Base-by-base conservation (phyloP, 2,329 filamentous ascomycete genomes). In the Ceratocystiopsis brevicomis region DNA sequence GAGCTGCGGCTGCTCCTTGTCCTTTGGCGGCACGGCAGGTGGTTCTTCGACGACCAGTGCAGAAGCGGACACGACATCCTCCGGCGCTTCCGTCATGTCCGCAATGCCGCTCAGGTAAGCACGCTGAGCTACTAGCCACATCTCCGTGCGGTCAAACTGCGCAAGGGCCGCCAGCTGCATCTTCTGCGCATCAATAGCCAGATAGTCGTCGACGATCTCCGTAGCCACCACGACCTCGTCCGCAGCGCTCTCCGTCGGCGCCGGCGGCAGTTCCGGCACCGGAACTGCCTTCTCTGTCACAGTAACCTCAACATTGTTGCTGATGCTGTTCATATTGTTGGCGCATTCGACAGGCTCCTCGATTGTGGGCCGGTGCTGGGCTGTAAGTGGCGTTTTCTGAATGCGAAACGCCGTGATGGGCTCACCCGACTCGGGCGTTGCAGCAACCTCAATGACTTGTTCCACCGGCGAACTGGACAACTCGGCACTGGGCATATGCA, bases 111-210 rank as follows among this genome's bases (percentile, higher is more conserved):
- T 69, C 45, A 88, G 69, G 52, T 92, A 90, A 14, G 76, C 69
- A 45, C 77, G 77, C 58, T 96, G 88, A 9, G 85, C 81, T 52
- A 76, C 66, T 30, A 96, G 71, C 88, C 88, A 96, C 38, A 83
- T 61, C 53, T 82, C 79, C 5, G 88, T 96, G 48, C 86, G 77
- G 58, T 90, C 83, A 42, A 90, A 63, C 53, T 87, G 84, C n/a
- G 71, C 73, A 17, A 78, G 64, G 9, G 82, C 77, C 38, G 70
- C 69, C 50, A 80, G 67, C 54, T 81, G 71, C 48, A 93, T 73
- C 57, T 84, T 81, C 43, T 71, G 68, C 40, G 78, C 69, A 54
- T 93, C 93, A 47, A 74, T 69, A 45, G 84, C 73, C 49, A 86
- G 82, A 53, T 82, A 84, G 50, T 82, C 78, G 38, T 68, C 68